Conservation (phyloP, 2,329 filamentous ascomycete genomes). For the Fusarium pseudoanthophilum region DNA sequence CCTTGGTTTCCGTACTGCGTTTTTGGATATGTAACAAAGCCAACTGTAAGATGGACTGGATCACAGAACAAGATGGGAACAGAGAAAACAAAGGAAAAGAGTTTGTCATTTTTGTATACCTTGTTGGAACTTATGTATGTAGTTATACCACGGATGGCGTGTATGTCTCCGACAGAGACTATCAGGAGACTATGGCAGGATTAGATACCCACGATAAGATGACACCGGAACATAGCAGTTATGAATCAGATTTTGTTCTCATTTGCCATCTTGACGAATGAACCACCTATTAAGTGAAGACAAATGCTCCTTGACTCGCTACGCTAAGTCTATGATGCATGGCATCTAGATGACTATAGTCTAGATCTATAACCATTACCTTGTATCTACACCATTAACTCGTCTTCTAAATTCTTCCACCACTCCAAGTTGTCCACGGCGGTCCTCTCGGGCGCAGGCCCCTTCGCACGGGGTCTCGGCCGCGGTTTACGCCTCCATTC, state of each 20-base stretch:
- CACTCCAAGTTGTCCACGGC: constrained; percentile 35
- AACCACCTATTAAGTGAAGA: neutral
- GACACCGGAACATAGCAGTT: neutral
- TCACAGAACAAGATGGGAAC: constrained; percentile 30
- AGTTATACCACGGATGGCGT: constrained; percentile 17
- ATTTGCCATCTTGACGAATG: neutral
- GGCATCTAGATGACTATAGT: neutral
- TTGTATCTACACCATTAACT: constrained; percentile 44
- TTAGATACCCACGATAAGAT: constrained; percentile 35
- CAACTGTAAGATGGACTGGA: constrained; percentile 6
- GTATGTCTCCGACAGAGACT: neutral
- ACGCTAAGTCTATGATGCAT: neutral
- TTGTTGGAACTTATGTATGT: constrained; percentile 25
- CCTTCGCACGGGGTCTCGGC: constrained; percentile 28
- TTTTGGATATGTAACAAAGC: constrained; percentile 12
- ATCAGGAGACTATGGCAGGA: constrained; percentile 3
- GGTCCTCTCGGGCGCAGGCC: constrained; percentile 36
- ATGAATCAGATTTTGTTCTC: neutral
- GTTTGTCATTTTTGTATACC: constrained; percentile 10
- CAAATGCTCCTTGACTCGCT: neutral
- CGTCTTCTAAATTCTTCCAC: constrained; percentile 46
- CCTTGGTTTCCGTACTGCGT: neutral
- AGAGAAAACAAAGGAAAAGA: constrained; percentile 2
- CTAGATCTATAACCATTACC: neutral
- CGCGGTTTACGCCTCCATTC: constrained; percentile 43